phyloP scores from a whole-genome alignment of 2,329 filamentous ascomycete species.

The Paracoccidioides brasiliensis region DNA sequence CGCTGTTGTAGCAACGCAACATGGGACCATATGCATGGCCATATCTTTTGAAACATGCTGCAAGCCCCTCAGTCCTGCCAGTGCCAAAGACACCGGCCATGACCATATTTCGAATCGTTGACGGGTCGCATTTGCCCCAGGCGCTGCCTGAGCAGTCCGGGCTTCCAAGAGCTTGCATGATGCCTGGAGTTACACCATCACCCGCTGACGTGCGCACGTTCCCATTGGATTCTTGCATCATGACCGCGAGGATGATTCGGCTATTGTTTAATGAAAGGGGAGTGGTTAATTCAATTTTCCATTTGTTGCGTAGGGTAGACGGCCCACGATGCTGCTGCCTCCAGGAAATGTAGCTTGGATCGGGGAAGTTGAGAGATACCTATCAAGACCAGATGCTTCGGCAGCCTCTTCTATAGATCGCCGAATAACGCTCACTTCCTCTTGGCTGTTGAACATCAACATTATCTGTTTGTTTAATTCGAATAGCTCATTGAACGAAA shows the following conservation, averaged over 20 bases:
- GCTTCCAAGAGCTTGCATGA: constrained; percentile 1
- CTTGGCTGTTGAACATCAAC: neutral
- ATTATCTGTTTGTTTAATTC: neutral
- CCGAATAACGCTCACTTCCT: neutral
- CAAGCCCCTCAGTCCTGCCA: neutral
- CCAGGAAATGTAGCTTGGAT: neutral
- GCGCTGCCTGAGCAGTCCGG: neutral
- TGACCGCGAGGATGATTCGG: neutral
- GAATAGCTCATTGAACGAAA: neutral
- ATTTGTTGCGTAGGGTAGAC: neutral
- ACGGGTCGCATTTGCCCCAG: neutral
- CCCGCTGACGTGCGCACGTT: neutral
- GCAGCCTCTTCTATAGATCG: neutral
- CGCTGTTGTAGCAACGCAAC: constrained; percentile 4
- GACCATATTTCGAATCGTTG: neutral
- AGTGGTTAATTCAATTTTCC: neutral
- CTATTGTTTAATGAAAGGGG: neutral
- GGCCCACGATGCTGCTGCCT: no score
- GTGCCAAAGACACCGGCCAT: neutral
- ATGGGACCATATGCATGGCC: neutral
- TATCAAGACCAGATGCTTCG: neutral
- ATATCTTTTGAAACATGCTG: neutral
- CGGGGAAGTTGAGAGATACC: neutral
- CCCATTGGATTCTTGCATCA: constrained; percentile 3
- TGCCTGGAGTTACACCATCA: neutral